Percentiles rank a stretch among this genome's conserved stretches.
Evolutionary conservation across 192 early-diverging fungal species (phyloP).

Genomic region (Coemansia sp.): DNA sequence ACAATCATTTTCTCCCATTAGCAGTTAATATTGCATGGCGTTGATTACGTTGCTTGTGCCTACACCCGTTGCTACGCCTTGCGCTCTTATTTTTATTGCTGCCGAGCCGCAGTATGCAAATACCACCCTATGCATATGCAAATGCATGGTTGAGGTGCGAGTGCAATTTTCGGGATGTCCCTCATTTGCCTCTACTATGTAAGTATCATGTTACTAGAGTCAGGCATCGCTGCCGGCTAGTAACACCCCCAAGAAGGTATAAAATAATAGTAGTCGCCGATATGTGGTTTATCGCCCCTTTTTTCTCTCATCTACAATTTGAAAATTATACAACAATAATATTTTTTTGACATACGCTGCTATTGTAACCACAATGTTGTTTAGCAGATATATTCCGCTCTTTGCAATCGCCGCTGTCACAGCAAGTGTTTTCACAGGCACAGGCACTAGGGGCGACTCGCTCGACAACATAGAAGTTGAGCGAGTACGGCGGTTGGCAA

Average conservation of each 20-base stretch:
- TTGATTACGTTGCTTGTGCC: background rate
- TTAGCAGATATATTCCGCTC: slow-evolving; percentile 5
- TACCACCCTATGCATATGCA: slow-evolving; percentile 14
- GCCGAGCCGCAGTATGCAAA: slow-evolving; percentile 10
- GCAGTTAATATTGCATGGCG: background rate
- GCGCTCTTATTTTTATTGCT: background rate
- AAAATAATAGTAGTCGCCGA: background rate
- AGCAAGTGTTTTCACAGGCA: background rate
- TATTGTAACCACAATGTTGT: background rate
- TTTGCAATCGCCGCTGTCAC: slow-evolving; percentile 6
- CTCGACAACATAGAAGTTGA: slow-evolving; percentile 50
- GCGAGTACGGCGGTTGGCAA: slow-evolving; percentile 47
- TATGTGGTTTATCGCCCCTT: background rate
- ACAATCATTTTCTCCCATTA: background rate
- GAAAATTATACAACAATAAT: background rate
- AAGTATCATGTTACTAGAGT: background rate
- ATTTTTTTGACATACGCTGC: background rate
- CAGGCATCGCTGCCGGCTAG: background rate
- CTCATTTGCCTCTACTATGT: background rate
- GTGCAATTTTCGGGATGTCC: slow-evolving; percentile 6
- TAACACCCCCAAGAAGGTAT: background rate
- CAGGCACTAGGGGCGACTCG: slow-evolving; percentile 10
- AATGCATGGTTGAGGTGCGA: slow-evolving; percentile 10
- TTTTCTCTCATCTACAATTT: background rate
- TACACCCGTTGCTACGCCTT: background rate